Base-by-base conservation (phyloP, 768 basidiomycete species). In the Pilatotrama ljubarskyi region DNA sequence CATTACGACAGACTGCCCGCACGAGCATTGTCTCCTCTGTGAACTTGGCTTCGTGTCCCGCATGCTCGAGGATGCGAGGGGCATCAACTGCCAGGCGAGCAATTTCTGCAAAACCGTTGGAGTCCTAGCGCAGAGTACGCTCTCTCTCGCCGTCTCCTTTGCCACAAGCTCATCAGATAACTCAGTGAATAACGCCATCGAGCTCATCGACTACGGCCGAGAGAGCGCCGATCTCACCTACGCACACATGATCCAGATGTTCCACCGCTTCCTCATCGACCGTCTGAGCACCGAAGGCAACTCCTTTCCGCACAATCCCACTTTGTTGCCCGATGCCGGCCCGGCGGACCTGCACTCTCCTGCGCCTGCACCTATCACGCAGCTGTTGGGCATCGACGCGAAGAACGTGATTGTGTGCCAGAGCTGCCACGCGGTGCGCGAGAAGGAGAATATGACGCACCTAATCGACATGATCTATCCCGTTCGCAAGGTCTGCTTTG, bases 21-120 rank as follows among this genome's bases (percentile, higher is more conserved):
- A 88, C 64, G 96, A 99, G 68, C 90, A 98, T 70, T 99, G 96
- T 72, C 77, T 98, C 9, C 76, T 98, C 0, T 98, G 97, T 72
- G 96, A 99, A 73, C 79, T 96, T 25, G 97, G 96, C 1, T 98
- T 98, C 69, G 83, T 96, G 24, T 88, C 88, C 58, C 83, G 93
- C 29, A 99, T 98, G 96, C 80, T 99, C 36, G 93, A 96, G 73
- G 95, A 98, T 68, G 96, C 97, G 0, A 81, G 80, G 38, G 97
- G 97, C 0, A 91, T 82, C 18, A 98, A 99, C 66, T 98, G 96
- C 68, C 96, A 98, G 72, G 86, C 95, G 5, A 95, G 90, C 72
- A 99, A 99, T 72, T 99, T 98, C 67, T 98, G 95, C 72, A 90
- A 93, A 73, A 90, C 94, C 2, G 91, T 98, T 44, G 88, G 91